These are phyloP conservation scores for Zasmidium angulare DNA, from an alignment of 2,329 filamentous ascomycete species.

Conservation along the genomic window DNA sequence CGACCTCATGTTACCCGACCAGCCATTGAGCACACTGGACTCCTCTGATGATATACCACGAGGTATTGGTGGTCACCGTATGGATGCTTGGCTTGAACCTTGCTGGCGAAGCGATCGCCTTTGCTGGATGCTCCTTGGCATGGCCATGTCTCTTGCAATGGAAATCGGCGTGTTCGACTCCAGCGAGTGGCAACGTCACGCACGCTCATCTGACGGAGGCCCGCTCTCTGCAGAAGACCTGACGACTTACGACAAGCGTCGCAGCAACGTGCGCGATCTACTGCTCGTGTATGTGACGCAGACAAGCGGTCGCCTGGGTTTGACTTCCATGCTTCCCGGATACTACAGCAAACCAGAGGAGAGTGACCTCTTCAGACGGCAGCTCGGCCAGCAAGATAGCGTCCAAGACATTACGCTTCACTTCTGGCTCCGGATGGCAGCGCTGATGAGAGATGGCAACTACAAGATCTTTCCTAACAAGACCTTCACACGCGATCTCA, in stretches of 20 bases:
- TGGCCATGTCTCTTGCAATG: conserved; percentile 83
- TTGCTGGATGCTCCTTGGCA: conserved; percentile 97
- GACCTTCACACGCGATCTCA: conserved; percentile 83
- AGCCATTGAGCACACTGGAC: conserved; percentile 62
- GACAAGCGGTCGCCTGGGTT: conserved; percentile 85
- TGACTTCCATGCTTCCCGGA: conserved; percentile 86
- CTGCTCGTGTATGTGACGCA: conserved; percentile 90
- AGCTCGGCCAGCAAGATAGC: conserved; percentile 29
- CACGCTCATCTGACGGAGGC: conserved; percentile 48
- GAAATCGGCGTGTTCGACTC: conserved; percentile 95
- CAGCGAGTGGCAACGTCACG: conserved; percentile 59
- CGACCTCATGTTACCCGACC: conserved; percentile 66
- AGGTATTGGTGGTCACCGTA: conserved; percentile 76
- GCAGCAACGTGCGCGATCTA: conserved; percentile 78
- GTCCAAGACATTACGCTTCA: conserved; percentile 63
- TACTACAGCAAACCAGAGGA: conserved; percentile 39
- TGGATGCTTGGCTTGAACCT: conserved; percentile 95
- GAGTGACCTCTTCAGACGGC: conserved; percentile 32
- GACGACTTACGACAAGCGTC: conserved; percentile 72
- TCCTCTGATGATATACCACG: conserved; percentile 54
- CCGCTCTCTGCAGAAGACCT: conserved; percentile 57
- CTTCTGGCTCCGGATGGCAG: conserved; percentile 92
- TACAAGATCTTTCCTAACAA: conserved; percentile 83
- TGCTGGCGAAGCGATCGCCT: conserved; percentile 89
- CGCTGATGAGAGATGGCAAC: conserved; percentile 88